Conservation (phyloP, 345 rosid species). For the Brassica incana region DNA sequence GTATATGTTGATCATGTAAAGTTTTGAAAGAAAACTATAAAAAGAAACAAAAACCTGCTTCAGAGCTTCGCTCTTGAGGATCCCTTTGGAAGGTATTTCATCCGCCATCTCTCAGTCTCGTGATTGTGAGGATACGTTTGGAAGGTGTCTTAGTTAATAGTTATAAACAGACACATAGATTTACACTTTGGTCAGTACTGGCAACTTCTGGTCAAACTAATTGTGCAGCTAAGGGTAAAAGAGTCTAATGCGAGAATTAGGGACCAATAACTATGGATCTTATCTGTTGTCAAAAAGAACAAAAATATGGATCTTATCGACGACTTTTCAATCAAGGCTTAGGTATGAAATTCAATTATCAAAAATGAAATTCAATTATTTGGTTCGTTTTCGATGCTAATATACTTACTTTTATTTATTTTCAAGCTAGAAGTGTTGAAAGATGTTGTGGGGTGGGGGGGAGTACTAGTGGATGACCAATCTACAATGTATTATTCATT, state of each 20-base stretch:
- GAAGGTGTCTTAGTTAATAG: slow-evolving; percentile 3
- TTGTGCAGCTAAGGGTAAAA: not conserved
- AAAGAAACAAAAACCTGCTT: not conserved
- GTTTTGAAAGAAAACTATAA: not conserved
- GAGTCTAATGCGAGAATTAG: not conserved
- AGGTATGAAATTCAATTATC: not conserved
- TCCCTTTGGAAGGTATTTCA: slow-evolving; percentile 33
- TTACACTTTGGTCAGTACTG: slow-evolving; percentile 19
- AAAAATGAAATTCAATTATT: not conserved
- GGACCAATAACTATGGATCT: not conserved
- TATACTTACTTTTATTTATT: not conserved
- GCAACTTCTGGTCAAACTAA: slow-evolving; percentile 4
- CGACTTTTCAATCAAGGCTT: slow-evolving; percentile 6
- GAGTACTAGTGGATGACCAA: not conserved
- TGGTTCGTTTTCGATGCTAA: not conserved
- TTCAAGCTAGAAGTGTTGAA: not conserved
- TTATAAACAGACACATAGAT: not conserved
- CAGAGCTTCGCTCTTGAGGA: slow-evolving; percentile 31
- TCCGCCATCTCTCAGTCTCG: slow-evolving; percentile 13
- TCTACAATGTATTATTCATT: not conserved
- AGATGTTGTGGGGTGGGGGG: not conserved
- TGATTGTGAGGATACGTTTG: not conserved
- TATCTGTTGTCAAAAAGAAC: not conserved
- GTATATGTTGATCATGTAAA: not conserved
- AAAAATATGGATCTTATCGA: slow-evolving; percentile 11